Evolutionary conservation across 805 yeast species (phyloP), one percentile per base, ranked within the genome.

Genomic region (Saccharomycodes ludwigii): DNA sequence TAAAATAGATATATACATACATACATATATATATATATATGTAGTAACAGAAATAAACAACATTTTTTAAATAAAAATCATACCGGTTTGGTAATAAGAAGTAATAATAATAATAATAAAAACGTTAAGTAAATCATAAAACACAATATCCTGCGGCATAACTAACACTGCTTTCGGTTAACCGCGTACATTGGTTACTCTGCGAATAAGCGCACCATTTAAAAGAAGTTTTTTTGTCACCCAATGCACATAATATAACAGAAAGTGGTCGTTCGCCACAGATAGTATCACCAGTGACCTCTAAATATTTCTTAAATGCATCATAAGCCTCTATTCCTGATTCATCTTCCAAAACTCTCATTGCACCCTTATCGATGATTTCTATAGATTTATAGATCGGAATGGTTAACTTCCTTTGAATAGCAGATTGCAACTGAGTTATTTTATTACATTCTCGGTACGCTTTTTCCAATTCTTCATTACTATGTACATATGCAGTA

Each of bases 221-320:
- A 41, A 84, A 69, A 4, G 41, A 44, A 42, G n/a, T 29, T 6
- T 34, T 12, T 31, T 40, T 27, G 25, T 50, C 36, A 30, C 41
- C 40, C 24, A 49, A 35, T 37, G 76, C 78, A 37, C 62, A 57
- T 31, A 88, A 49, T 13, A 88, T 50, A 6, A 84, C 60, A 2
- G 71, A 68, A 21, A 91, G 63, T 0, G 97, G 95, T 37, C 72
- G 75, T 36, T 85, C 80, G 1, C 98, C 98, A 55, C 98, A 91
- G 12, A 91, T 79, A 0, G 98, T 91, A 56, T 88, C 86, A 1
- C 78, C 83, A 0, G 97, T 83, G 1, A 40, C 42, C 5, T 57
- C 55, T 4, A 91, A 69, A 48, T 91, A 91, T 18, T 64, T 51
- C 32, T 62, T 65, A 83, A 94, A 91, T 6, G 56, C 55, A 1